Evolutionary conservation across 129 eudicot species (phyloP), one percentile per base, ranked within the genome.

Genomic region (Glebionis coronaria): DNA sequence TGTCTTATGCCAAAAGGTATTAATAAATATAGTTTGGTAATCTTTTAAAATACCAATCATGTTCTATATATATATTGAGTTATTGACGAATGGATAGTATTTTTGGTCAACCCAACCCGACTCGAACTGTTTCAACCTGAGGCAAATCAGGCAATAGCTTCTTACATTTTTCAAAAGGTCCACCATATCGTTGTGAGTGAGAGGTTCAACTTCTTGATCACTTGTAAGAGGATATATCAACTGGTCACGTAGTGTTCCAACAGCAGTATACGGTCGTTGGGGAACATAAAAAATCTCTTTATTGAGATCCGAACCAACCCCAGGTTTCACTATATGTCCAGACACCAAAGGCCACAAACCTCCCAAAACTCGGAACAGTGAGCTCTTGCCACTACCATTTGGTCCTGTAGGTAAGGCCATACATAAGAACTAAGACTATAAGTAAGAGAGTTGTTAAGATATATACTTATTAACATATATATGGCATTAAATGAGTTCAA

Each of bases 381-480:
- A 94, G 85, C 99, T 94, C 70, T 94, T 94, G 47, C 99, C 99
- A 40, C 99, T 94, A 65, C 99, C 99, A 82, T 94, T 94, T 67
- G 99, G 95, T 79, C 99, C 97, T 94, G 70, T 78, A 73, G 40
- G 46, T 50, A 73, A 23, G 31, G 61, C 53, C 71, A 52, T 66
- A 29, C 44, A 63, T 66, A 29, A 28, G 54, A 54, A 38, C n/a
- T 54, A 38, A 52, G 27, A 44, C 49, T 29, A 62, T 51, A 15
- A 49, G 9, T 8, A 18, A 29, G 16, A 50, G 31, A 31, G 27
- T 28, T 35, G 31, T 54, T 57, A 47, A 60, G 15, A 61, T 70
- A 16, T 15, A 57, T 12, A 20, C 29, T 57, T 15, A 57, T n/a
- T 45, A 44, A 69, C 55, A 44, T 10, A 28, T 50, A 65, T 45